Evolutionary conservation across 345 rosid species (phyloP).

Genomic region (Streptanthus diversifolius): DNA sequence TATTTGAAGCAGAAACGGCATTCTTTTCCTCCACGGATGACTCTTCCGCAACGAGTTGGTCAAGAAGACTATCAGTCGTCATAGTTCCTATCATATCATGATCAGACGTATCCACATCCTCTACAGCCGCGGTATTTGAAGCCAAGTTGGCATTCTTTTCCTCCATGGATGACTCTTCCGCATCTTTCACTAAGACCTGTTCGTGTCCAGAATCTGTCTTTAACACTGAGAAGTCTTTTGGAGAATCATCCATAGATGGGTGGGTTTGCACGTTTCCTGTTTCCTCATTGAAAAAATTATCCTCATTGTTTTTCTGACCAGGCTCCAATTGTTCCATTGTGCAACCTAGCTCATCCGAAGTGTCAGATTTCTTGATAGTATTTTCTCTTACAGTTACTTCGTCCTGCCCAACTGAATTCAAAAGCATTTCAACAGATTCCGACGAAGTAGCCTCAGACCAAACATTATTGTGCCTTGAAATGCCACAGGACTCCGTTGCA

Average conservation of each 20-base stretch:
- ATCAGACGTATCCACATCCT: not conserved
- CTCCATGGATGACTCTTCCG: slow-evolving; percentile 37
- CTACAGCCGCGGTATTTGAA: slow-evolving; percentile 31
- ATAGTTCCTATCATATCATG: not conserved
- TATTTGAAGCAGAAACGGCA: slow-evolving; percentile 31
- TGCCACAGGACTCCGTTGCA: slow-evolving; percentile 79
- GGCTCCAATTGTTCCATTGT: slow-evolving; percentile 71
- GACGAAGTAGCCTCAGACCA: slow-evolving; percentile 96
- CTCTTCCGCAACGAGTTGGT: slow-evolving; percentile 27
- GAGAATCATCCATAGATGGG: slow-evolving; percentile 35
- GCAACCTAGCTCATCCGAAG: slow-evolving; percentile 70
- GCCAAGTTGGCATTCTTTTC: slow-evolving; percentile 32
- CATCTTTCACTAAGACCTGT: slow-evolving; percentile 42
- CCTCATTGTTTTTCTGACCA: slow-evolving; percentile 41
- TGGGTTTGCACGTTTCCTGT: slow-evolving; percentile 38
- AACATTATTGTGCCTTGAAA: slow-evolving; percentile 82
- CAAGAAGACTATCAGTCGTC: not conserved
- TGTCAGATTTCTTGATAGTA: slow-evolving; percentile 50
- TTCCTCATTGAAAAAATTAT: slow-evolving; percentile 34
- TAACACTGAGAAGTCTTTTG: slow-evolving; percentile 35
- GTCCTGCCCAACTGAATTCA: slow-evolving; percentile 95
- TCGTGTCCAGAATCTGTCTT: slow-evolving; percentile 40
- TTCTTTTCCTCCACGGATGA: slow-evolving; percentile 35
- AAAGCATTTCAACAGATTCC: slow-evolving; percentile 89
- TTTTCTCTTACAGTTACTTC: slow-evolving; percentile 49